A percentile compares a stretch with the other conserved stretches of the same genome.
Evolutionary conservation across 305 asterid species (phyloP).

Genomic region (Caryopteris hybrid): DNA sequence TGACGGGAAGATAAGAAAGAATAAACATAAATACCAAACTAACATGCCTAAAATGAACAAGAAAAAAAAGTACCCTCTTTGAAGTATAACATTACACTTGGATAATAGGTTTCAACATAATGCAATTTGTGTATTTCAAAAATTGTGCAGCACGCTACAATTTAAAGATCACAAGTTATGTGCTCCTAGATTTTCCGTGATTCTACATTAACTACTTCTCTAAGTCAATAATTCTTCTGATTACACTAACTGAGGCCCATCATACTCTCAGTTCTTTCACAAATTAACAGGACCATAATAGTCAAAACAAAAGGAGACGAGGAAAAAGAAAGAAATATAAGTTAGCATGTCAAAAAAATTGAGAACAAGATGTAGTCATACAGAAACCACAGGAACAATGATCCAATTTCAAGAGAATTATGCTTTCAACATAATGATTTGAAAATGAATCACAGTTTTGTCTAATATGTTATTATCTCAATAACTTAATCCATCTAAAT

Average conservation of each 20-base stretch:
- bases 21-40: neutral
- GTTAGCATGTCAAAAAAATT: neutral
- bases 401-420: neutral
- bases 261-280: neutral
- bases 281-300: neutral
- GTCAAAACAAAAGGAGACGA: neutral
- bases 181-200: neutral
- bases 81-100: neutral
- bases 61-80: neutral
- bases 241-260: neutral
- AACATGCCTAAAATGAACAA: neutral
- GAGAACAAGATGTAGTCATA: neutral
- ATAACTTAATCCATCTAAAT: neutral
- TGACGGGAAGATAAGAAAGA: neutral
- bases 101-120: neutral
- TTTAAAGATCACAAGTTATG: neutral
- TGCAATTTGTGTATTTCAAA: neutral
- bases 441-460: too few relatives aligned
- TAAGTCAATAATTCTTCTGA: neutral
- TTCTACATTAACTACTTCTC: neutral
- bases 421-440: neutral
- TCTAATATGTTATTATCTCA: neutral
- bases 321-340: neutral
- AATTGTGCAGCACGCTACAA: neutral
- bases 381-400: neutral